phyloP scores from a whole-genome alignment of 2,329 filamentous ascomycete genomes.

The Cryphonectria nitschkei region DNA sequence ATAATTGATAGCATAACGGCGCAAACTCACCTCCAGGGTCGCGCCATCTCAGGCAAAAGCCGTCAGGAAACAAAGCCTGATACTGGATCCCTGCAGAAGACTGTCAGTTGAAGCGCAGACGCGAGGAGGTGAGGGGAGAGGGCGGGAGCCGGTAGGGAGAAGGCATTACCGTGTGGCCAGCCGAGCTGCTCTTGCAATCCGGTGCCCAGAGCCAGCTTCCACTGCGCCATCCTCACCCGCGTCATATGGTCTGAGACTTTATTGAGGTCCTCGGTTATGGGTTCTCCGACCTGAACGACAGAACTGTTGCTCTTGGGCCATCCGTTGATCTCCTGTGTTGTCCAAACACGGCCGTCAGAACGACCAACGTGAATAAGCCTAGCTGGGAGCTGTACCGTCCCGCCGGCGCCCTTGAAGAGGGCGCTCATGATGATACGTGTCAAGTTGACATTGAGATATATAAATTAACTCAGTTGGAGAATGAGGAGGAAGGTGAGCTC shows the following conservation, averaged over 20 bases:
- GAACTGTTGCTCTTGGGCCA: not conserved
- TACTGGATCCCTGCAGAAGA: constrained; percentile 20
- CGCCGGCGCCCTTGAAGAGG: not conserved
- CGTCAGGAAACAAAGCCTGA: constrained; percentile 24
- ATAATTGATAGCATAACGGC: not conserved
- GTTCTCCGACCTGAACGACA: constrained; percentile 16
- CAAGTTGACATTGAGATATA: not conserved
- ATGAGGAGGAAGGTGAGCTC: not conserved
- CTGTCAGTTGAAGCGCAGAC: not conserved
- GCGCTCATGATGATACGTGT: constrained; percentile 1
- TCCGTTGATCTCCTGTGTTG: constrained; percentile 23
- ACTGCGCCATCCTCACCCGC: constrained; percentile 18
- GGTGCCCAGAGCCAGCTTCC: constrained; percentile 24
- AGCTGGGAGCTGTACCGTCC: not conserved
- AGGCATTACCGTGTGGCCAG: constrained; percentile 23
- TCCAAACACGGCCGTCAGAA: constrained; percentile 24
- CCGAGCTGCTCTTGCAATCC: constrained; percentile 26
- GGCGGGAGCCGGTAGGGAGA: not conserved
- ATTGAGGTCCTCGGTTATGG: constrained; percentile 20
- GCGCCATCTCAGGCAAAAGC: constrained; percentile 26
- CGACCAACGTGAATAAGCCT: constrained; percentile 23
- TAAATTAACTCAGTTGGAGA: not conserved
- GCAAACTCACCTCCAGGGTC: constrained; percentile 2
- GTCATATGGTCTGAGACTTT: constrained; percentile 19
- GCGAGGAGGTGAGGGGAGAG: not conserved